Evolutionary conservation across 192 early-diverging fungal genomes (phyloP), one percentile per base, ranked within the genome.

Genomic region (Gaertneriomyces semiglobifer): DNA sequence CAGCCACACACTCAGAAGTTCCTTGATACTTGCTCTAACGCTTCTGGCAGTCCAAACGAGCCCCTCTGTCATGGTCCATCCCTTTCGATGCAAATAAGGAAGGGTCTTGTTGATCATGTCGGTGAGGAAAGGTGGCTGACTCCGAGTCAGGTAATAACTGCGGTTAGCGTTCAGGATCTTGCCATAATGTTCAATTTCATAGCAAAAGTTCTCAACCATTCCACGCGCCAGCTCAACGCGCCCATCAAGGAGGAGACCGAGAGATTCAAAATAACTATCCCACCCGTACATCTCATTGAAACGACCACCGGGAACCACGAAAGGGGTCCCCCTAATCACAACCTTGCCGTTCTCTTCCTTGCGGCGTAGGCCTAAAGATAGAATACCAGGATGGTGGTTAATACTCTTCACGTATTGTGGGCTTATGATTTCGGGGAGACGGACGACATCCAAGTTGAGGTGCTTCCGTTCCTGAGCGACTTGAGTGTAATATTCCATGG

Each of bases 271-370:
- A 74, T 96, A 96, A 18, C 62, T 68, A 74, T 99, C 97, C 97
- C 97, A 99, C 0, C 94, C 95, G 74, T 99, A 99, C 89, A 95
- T 96, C 77, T 99, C 97, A 73, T 98, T 99, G 81, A 98, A 99
- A 8, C 97, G 86, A 14, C 97, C 97, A 11, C 97, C 97, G 0
- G 95, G 97, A 0, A 99, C 96, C 12, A 96, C 92, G 71, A 99
- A 99, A 0, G 93, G 93, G 18, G 94, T 86, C 1, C 81, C 79
- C 19, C 76, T 64, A 41, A 76, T 72, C 47, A 66, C 68, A 8
- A 63, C 52, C 33, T 74, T 53, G 10, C 60, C 58, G n/a, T 56
- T 69, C 40, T 80, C 74, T 8, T 42, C 52, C 8, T 60, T 57
- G 58, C 74, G 53, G 43, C 75, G 61, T 77, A 93, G 83, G 0